Conservation (phyloP, 2,329 filamentous ascomycete species). For the Waltergamsia citrina region DNA sequence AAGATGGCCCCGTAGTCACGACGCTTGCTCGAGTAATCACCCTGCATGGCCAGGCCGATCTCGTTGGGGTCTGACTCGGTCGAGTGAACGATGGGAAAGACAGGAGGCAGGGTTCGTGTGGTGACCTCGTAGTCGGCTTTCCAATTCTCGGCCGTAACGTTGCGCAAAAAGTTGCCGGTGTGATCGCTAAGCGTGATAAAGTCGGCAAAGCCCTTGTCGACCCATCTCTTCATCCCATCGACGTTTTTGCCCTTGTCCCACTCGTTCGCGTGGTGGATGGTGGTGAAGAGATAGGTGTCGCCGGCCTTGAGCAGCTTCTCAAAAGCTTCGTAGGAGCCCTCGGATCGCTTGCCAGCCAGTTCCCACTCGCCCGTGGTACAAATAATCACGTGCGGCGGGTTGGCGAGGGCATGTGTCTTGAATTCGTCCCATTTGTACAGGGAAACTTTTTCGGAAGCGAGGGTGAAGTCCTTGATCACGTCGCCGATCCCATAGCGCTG, state of each 20-base stretch:
- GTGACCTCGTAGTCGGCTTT: constrained; percentile 7
- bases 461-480: constrained; percentile 14
- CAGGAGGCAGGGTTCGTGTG: constrained; percentile 13
- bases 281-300: constrained; percentile 15
- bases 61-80: constrained; percentile 6
- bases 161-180: constrained; percentile 12
- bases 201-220: constrained; percentile 11
- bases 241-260: constrained; percentile 13
- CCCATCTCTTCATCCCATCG: constrained; percentile 10
- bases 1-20: constrained; percentile 16
- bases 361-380: constrained; percentile 18
- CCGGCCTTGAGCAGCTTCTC: constrained; percentile 10
- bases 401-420: constrained; percentile 4
- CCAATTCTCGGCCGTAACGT: constrained; percentile 12
- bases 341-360: constrained; percentile 7
- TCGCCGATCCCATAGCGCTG: constrained; percentile 16
- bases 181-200: constrained; percentile 17
- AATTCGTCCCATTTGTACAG: background rate
- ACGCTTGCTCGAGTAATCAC: constrained; percentile 15
- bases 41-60: constrained; percentile 15
- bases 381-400: constrained; percentile 14
- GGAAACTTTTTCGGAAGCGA: constrained; percentile 6
- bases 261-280: constrained; percentile 16
- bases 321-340: too few relatives aligned
- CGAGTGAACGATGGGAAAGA: constrained; percentile 13